Percentiles rank a stretch among this genome's conserved stretches.
Evolutionary conservation across 2,329 filamentous ascomycete species (phyloP).

Genomic region (Cladosporium sp.): DNA sequence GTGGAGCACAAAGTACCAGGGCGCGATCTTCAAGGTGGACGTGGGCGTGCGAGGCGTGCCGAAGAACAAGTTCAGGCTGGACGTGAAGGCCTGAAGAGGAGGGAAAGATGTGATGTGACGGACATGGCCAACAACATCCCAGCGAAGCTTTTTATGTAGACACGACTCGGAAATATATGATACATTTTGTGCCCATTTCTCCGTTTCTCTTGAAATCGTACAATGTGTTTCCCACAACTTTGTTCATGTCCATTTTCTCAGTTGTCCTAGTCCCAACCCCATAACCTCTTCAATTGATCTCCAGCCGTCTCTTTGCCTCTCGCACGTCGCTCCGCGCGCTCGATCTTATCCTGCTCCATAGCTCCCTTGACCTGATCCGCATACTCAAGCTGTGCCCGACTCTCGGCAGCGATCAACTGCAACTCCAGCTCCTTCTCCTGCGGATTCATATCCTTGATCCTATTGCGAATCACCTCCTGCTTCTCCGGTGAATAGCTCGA

Average conservation of each 20-base stretch:
- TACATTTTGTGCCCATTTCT: background rate
- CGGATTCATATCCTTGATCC: slow-evolving; percentile 36
- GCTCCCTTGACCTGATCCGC: slow-evolving; percentile 57
- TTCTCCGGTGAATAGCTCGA: slow-evolving; percentile 56
- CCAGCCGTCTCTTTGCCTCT: slow-evolving; percentile 51
- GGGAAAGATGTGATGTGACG: background rate
- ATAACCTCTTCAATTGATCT: slow-evolving; percentile 40
- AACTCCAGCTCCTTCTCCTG: slow-evolving; percentile 63
- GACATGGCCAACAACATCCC: background rate
- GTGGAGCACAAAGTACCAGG: slow-evolving; percentile 63
- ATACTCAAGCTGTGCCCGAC: slow-evolving; percentile 61
- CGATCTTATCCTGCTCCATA: slow-evolving; percentile 57
- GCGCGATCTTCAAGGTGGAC: slow-evolving; percentile 73
- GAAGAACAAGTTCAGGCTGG: slow-evolving; percentile 62
- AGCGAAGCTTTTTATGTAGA: slow-evolving; percentile 1
- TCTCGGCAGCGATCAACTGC: slow-evolving; percentile 63
- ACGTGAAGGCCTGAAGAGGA: slow-evolving; percentile 22
- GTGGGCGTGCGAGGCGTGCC: slow-evolving; percentile 69
- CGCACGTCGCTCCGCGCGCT: slow-evolving; percentile 57
- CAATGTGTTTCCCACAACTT: background rate
- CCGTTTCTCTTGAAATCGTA: background rate
- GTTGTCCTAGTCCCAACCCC: slow-evolving; percentile 32
- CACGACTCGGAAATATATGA: slow-evolving; percentile 10
- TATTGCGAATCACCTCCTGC: slow-evolving; percentile 56
- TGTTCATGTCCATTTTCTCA: background rate